Evolutionary conservation across 176 grass and related monocot species (phyloP), one percentile per base, ranked within the genome.

Genomic region (Hordeum marinum): DNA sequence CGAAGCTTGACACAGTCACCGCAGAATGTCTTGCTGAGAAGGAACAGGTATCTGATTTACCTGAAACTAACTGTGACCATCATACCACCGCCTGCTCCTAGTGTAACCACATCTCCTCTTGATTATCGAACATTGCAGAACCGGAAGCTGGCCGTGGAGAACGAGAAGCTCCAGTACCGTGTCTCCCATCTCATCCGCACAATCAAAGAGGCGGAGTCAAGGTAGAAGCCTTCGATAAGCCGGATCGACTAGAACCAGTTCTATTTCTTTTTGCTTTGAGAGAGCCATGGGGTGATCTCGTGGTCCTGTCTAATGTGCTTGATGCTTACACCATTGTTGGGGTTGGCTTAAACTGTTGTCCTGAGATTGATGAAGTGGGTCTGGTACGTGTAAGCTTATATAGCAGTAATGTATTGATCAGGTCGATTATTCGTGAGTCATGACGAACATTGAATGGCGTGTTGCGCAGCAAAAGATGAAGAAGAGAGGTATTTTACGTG

Each of bases 81-180:
- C 45, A 45, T 72, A 55, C 32, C 40, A 77, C 84, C 35, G 58
- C 18, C 72, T 63, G 40, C 23, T 87, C 50, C 57, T 23, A 50
- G 75, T 50, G 45, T 77, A 62, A 64, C 40, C 73, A 6, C 70
- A 7, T 40, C 25, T 70, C 66, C 32, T 50, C 18, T 72, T 54
- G 9, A 57, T 57, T 21, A 34, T 59, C 17, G n/a, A 81, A 78
- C 76, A 55, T 75, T 85, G 92, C 84, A 97, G 90, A 94, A 90
- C 60, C 71, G 90, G 80, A 92, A 89, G 74, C 92, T 94, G 45
- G 52, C 68, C 65, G 45, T 62, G 9, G 94, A 97, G 86, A 94
- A 94, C 23, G 65, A 92, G 85, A 97, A 97, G 79, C 86, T 97
- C 61, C 85, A 86, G 72, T 92, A 97, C 36, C 92, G 90, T 43